These are phyloP conservation scores for Carex myosuroides DNA, from an alignment of 176 grass and related monocot species.

Conservation along the genomic window DNA sequence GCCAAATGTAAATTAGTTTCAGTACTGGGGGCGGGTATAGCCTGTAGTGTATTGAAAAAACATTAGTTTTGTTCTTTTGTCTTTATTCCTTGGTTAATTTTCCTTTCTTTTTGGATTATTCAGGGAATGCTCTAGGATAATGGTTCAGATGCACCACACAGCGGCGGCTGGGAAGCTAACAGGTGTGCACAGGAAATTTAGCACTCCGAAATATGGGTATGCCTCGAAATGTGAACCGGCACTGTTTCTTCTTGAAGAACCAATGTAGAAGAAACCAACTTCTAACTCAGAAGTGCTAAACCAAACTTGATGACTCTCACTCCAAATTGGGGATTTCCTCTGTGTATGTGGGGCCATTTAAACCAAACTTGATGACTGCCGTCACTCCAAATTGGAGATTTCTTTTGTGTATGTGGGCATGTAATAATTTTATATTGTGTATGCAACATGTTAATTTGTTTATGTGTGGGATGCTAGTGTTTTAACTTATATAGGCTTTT, in stretches of 20 bases:
- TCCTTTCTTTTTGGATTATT: neutral
- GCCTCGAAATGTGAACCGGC: conserved; percentile 64
- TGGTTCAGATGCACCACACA: conserved; percentile 71
- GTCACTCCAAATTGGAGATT: neutral
- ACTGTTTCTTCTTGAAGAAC: conserved; percentile 47
- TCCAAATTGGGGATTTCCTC: neutral
- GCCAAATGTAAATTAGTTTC: too few species aligned
- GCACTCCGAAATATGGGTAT: conserved; percentile 53
- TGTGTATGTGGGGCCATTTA: neutral
- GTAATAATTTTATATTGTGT: neutral
- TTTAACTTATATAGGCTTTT: too few species aligned
- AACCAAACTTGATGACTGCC: neutral
- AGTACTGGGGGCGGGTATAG: too few species aligned
- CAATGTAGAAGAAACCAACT: conserved; percentile 3
- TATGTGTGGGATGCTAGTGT: neutral
- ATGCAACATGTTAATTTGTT: neutral
- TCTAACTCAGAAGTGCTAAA: conserved; percentile 21
- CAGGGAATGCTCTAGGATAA: conserved; percentile 74
- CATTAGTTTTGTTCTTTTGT: too few species aligned
- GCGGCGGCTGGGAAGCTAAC: conserved; percentile 75
- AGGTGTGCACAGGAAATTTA: conserved; percentile 80
- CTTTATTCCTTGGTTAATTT: neutral
- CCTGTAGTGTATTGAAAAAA: too few species aligned
- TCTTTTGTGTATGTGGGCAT: neutral
- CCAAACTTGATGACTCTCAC: neutral